Conservation (phyloP, 805 yeast species). For the Kodamaea fukazawae region DNA sequence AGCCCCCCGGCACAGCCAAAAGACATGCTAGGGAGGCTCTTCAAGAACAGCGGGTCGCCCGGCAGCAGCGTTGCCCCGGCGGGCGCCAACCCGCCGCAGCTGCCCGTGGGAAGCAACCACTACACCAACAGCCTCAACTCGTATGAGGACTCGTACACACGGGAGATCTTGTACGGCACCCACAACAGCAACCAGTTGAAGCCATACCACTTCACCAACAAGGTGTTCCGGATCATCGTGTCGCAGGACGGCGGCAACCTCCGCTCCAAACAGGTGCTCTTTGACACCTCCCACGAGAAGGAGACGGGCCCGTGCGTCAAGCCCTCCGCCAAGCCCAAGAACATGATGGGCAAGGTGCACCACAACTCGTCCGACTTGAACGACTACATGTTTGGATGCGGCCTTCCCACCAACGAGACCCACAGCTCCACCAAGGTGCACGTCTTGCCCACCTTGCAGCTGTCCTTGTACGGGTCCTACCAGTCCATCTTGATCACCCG, state of each 20-base stretch:
- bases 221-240: slow-evolving; percentile 42
- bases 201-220: slow-evolving; percentile 26
- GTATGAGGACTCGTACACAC: slow-evolving; percentile 44
- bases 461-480: slow-evolving; percentile 28
- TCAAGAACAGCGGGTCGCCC: slow-evolving; percentile 11
- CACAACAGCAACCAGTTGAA: slow-evolving; percentile 24
- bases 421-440: slow-evolving; percentile 47
- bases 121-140: slow-evolving; percentile 18
- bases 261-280: slow-evolving; percentile 47
- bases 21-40: slow-evolving; percentile 16
- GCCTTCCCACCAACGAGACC: slow-evolving; percentile 48
- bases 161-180: slow-evolving; percentile 48
- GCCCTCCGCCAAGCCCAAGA: slow-evolving; percentile 7
- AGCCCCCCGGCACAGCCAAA: too few species aligned
- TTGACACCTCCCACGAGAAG: slow-evolving; percentile 39
- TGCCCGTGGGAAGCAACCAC: background rate
- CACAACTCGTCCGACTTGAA: slow-evolving; percentile 47
- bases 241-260: slow-evolving; percentile 52
- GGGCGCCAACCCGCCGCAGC: slow-evolving; percentile 7
- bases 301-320: background rate
- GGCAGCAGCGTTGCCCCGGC: slow-evolving; percentile 5
- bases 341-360: slow-evolving; percentile 21
- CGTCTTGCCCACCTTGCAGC: slow-evolving; percentile 41
- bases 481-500: slow-evolving; percentile 45
- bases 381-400: slow-evolving; percentile 57